Evolutionary conservation across 2,329 filamentous ascomycete species (phyloP), one percentile per base, ranked within the genome.

Genomic region (Parastagonospora nodorum): DNA sequence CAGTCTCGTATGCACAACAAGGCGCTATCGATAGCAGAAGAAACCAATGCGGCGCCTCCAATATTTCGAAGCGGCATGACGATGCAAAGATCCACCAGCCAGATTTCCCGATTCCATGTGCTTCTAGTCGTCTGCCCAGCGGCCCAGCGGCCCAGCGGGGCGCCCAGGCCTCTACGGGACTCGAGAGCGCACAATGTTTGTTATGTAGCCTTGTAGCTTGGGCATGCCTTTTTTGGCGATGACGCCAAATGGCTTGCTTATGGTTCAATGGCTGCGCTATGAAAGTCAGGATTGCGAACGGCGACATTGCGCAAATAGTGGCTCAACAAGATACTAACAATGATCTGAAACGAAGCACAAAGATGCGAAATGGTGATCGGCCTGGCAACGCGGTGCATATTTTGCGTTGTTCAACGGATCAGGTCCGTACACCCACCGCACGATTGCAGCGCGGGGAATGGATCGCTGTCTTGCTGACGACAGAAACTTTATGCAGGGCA

Each of bases 1-100:
- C 40, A 30, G 44, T 43, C 45, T 29, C 40, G 30, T 44, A 55
- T 61, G 58, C 60, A 58, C 48, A 31, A 48, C 43, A 28, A 39
- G 30, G 42, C 53, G 51, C 62, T 64, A 66, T 60, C 55, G 59
- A 63, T 59, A 60, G 50, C 46, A 41, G 39, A 36, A 41, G 44
- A 28, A 12, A 55, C 60, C 46, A 37, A 58, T 57, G 33, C 39
- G 57, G 57, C 36, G 37, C 28, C 37, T 53, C 43, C 60, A 64
- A 64, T 61, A 65, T 32, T 60, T 40, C 38, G 9, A 27, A 46
- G 47, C 54, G 51, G 48, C 52, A 50, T 50, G 47, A 55, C 51
- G 41, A 54, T 51, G 51, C 42, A 45, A 39, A 40, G 27, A 33
- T 14, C 29, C 38, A n/a, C 28, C 39, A 55, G 30, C 41, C 44